Conservation (phyloP, 495 filamentous ascomycete species). For the Penicillium pulvis region DNA sequence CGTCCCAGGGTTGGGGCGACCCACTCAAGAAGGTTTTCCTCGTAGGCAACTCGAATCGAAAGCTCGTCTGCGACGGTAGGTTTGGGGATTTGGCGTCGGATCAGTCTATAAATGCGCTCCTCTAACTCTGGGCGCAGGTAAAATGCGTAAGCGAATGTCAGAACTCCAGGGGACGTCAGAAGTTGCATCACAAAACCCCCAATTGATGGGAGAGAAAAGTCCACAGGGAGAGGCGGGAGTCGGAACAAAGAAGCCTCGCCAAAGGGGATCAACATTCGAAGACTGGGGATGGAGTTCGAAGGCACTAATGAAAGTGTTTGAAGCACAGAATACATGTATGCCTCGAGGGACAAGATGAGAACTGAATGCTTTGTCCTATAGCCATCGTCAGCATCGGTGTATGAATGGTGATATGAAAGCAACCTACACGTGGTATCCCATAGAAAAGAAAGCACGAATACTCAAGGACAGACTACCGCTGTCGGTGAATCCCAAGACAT, state of each 20-base stretch:
- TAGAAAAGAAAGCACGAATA: conserved; percentile 32
- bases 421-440: conserved; percentile 40
- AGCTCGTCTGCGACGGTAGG: conserved; percentile 45
- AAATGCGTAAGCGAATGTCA: conserved; percentile 39
- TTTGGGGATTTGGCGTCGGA: conserved; percentile 48
- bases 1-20: conserved; percentile 47
- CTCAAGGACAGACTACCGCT: conserved; percentile 29
- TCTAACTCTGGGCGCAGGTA: conserved; percentile 45
- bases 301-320: conserved; percentile 48
- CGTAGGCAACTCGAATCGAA: conserved; percentile 48
- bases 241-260: conserved; percentile 37
- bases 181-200: conserved; percentile 27
- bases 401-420: background rate
- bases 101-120: conserved; percentile 45
- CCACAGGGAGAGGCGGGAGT: conserved; percentile 33
- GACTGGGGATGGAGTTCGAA: conserved; percentile 33
- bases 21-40: conserved; percentile 53
- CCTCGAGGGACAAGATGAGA: conserved; percentile 45
- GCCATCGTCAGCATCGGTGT: conserved; percentile 16
- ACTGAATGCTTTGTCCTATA: conserved; percentile 39
- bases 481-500: conserved; percentile 24
- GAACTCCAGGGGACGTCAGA: conserved; percentile 36
- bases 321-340: conserved; percentile 52
- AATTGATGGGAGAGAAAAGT: conserved; percentile 35
- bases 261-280: conserved; percentile 40